Evolutionary conservation across 768 basidiomycete genomes (phyloP), one percentile per base, ranked within the genome.

Genomic region (Leucosporidium yakuticum): DNA sequence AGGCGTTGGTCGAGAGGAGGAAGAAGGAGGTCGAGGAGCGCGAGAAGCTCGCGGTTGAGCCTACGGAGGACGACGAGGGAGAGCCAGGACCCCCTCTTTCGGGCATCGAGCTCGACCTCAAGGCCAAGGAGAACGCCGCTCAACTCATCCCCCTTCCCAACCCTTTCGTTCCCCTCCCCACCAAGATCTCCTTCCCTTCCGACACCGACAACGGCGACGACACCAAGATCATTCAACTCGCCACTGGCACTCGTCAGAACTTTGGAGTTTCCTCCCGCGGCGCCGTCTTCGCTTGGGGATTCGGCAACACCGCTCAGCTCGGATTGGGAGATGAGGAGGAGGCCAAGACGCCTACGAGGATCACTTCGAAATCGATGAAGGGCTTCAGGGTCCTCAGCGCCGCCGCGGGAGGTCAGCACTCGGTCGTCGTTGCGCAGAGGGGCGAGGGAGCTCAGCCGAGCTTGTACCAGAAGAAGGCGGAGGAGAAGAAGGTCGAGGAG

Each of bases 271-370:
- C 78, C 20, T 69, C 73, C 20, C 77, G 77, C 17, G 81, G 81
- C 0, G 75, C 77, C 62, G 79, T 80, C 20, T 82, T 81, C 68
- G 69, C 78, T 2, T 82, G 81, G 80, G 81, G 81, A 39, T 73
- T 78, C 61, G 80, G 80, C 21, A 72, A 75, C 55, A 63, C 67
- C 36, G 70, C 74, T 36, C 80, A 82, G 69, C 75, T 82, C 53
- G 81, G 81, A 34, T 75, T 80, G 14, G 81, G 81, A 2, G 67
- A 79, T 47, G 75, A 75, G 47, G 77, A 78, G 49, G 74, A 76
- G 25, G 76, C 78, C 17, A 74, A 77, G 55, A 75, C 75, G 11
- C 80, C 80, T 21, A 77, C 74, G 3, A 64, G 78, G 47, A 60
- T 76, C 48, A 54, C 54, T 64, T 74, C 70, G 39, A 62, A 60